Percentiles rank a stretch among this genome's conserved stretches.
Evolutionary conservation across 202 grass and related monocot genomes (phyloP).

Genomic region (Digitaria exilis): DNA sequence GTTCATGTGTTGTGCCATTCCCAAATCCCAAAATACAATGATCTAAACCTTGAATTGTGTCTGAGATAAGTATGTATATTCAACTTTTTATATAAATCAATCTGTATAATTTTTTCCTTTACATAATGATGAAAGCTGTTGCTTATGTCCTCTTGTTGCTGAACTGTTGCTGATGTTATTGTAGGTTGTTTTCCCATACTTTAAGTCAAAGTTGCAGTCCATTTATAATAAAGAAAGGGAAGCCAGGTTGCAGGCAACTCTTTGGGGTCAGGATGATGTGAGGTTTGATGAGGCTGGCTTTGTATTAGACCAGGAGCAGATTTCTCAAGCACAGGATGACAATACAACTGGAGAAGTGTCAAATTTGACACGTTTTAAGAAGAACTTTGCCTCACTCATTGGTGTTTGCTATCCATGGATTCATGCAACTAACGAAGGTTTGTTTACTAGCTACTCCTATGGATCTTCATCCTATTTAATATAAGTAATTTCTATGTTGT

Average conservation of each 20-base stretch:
- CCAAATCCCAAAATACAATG: background rate
- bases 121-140: slow-evolving; percentile 26
- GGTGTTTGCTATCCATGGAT: slow-evolving; percentile 98
- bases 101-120: background rate
- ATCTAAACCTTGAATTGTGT: background rate
- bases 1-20: background rate
- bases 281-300: slow-evolving; percentile 73
- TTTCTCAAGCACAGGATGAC: slow-evolving; percentile 50
- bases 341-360: slow-evolving; percentile 50
- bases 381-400: slow-evolving; percentile 64
- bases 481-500: slow-evolving; percentile 17
- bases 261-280: slow-evolving; percentile 87
- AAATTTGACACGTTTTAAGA: slow-evolving; percentile 70
- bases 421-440: slow-evolving; percentile 97
- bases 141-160: slow-evolving; percentile 7
- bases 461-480: background rate
- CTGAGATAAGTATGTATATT: slow-evolving; percentile 2
- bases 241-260: slow-evolving; percentile 95
- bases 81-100: slow-evolving; percentile 1
- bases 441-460: slow-evolving; percentile 8
- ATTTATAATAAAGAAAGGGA: slow-evolving; percentile 98
- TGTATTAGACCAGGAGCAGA: slow-evolving; percentile 70
- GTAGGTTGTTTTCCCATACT: slow-evolving; percentile 98
- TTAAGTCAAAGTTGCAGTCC: slow-evolving; percentile 90
- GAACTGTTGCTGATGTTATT: slow-evolving; percentile 34